Conservation (phyloP, 345 rosid genomes). For the Corchorus olitorius region DNA sequence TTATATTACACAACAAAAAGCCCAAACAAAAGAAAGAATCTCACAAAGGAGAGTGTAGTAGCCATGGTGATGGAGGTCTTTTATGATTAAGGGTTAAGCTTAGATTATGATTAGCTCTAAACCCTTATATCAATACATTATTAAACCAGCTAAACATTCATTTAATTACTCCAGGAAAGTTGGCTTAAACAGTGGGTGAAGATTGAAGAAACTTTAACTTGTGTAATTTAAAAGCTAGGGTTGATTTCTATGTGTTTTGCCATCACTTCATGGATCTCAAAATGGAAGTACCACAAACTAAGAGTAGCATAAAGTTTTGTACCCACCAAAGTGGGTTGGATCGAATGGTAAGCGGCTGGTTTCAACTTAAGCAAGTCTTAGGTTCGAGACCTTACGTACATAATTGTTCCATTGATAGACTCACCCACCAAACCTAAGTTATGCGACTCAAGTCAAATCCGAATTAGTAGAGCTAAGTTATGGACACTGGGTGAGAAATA, state of each 20-base stretch:
- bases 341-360: no score
- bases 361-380: no score
- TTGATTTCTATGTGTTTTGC: not conserved
- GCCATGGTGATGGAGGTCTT: not conserved
- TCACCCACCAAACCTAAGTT: no score
- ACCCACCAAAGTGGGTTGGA: no score
- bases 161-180: not conserved
- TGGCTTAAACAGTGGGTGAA: not conserved
- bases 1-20: not conserved
- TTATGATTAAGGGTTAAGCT: not conserved
- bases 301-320: not conserved
- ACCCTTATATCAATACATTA: not conserved
- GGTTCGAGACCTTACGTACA: no score
- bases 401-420: no score
- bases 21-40: not conserved
- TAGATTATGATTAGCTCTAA: not conserved
- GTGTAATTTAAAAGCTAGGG: not conserved
- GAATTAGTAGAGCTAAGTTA: no score
- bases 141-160: not conserved
- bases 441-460: no score
- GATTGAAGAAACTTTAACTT: no score
- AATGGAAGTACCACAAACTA: not conserved
- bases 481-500: no score
- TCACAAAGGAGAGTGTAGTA: not conserved
- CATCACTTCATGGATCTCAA: not conserved